Percentiles rank a stretch among this genome's conserved stretches.
phyloP scores from a whole-genome alignment of 805 yeast genomes.

The Pichia nanzhaoensis region DNA sequence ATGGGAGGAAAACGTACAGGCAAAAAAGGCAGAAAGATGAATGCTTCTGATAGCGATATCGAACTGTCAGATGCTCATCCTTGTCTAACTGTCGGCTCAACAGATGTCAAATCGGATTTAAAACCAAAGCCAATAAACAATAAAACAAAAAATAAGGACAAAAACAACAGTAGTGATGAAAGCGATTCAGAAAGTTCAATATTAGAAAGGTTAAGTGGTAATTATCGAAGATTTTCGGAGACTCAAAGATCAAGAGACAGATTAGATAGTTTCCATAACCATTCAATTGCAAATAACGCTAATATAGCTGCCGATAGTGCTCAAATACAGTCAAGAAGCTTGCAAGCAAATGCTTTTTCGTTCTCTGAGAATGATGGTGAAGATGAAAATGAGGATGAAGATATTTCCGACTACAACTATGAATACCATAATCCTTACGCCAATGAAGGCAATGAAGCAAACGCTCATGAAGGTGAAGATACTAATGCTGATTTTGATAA shows the following conservation, averaged over 20 bases:
- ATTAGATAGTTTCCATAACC: conserved; percentile 14
- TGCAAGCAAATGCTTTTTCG: neutral
- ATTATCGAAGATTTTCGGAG: conserved; percentile 31
- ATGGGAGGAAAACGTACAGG: too few species aligned
- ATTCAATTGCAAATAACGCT: conserved; percentile 13
- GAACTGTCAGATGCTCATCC: conserved; percentile 3
- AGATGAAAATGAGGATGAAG: conserved; percentile 4
- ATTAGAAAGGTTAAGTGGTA: conserved; percentile 35
- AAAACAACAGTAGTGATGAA: conserved; percentile 16
- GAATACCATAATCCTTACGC: conserved; percentile 17
- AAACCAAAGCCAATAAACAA: neutral
- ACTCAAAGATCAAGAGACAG: conserved; percentile 14
- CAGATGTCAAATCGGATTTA: neutral
- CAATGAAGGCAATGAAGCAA: conserved; percentile 25
- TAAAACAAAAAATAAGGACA: conserved; percentile 5
- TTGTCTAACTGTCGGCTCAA: neutral
- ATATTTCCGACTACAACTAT: conserved; percentile 15
- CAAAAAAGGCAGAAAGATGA: too few species aligned
- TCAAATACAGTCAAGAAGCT: conserved; percentile 1
- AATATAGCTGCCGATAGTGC: conserved; percentile 12
- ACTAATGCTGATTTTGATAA: conserved; percentile 3
- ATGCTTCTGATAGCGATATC: neutral
- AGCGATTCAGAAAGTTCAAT: conserved; percentile 27
- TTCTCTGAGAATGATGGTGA: conserved; percentile 14
- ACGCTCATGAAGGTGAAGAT: conserved; percentile 4